A percentile compares a stretch with the other conserved stretches of the same genome.
phyloP scores from a whole-genome alignment of 202 grass and related monocot genomes.

The Dendrocalamus latiflorus region DNA sequence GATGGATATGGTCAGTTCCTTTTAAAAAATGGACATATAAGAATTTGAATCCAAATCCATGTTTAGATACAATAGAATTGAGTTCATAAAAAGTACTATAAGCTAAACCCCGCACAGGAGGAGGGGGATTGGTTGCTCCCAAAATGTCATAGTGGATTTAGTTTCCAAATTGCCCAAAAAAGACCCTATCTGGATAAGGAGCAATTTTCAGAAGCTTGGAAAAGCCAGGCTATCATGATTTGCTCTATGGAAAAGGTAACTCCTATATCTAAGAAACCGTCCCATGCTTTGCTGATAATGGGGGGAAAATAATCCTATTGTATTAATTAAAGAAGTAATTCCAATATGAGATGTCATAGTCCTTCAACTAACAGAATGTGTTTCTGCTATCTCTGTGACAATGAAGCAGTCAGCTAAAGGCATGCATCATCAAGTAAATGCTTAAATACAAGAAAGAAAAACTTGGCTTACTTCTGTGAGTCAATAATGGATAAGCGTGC shows the following conservation, averaged over 20 bases:
- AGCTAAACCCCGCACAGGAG: not conserved
- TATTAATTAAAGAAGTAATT: not conserved
- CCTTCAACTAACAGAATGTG: not conserved
- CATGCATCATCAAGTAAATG: not conserved
- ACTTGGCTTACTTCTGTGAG: slow-evolving; percentile 73
- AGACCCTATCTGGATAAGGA: not conserved
- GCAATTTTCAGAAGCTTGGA: not conserved
- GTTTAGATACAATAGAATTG: not conserved
- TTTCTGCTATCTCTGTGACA: slow-evolving; percentile 7
- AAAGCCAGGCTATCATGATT: not conserved
- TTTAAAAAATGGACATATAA: not conserved
- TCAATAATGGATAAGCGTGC: slow-evolving; percentile 86
- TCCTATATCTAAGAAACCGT: not conserved
- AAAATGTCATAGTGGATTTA: not conserved
- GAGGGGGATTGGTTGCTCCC: not conserved
- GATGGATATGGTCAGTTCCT: not conserved
- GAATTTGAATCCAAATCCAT: not conserved
- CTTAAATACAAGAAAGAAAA: slow-evolving; percentile 1
- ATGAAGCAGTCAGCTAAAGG: slow-evolving; percentile 1
- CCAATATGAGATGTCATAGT: not conserved
- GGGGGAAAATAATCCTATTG: not conserved
- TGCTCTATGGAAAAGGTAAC: not conserved
- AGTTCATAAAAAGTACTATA: not conserved
- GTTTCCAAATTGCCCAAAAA: slow-evolving; percentile 2
- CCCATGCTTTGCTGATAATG: not conserved